Evolutionary conservation across 2,329 filamentous ascomycete species (phyloP), one percentile per base, ranked within the genome.

Genomic region (Monosporascus sp.): DNA sequence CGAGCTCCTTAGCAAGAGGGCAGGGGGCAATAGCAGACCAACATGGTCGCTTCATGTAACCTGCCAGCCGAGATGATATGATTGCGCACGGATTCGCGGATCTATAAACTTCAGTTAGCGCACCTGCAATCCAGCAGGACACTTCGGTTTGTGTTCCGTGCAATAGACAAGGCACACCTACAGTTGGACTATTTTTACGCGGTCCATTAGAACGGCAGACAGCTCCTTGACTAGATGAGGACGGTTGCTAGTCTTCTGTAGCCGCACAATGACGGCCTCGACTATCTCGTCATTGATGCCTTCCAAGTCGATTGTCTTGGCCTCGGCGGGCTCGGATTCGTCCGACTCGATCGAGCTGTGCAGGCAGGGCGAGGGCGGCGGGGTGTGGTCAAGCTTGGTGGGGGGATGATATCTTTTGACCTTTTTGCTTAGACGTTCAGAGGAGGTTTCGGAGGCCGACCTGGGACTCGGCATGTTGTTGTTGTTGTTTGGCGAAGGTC

Each of bases 181-280:
- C 93, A 93, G 93, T 75, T 96, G 89, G 55, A 99, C 90, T 59
- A 89, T 89, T 55, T 86, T 84, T 59, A 96, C 86, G 56, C 84
- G 84, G 56, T 84, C 82, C 61, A 88, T 84, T 55, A 97, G 79
- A 50, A 95, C 82, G 15, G 85, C 82, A 51, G 92, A 91, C 47
- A 99, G 81, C 73, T 97, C 93, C 74, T 96, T 97, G 58, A 97
- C 91, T 31, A 97, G 79, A 72, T 97, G 93, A 52, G 94, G 94
- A 52, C 92, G 82, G 72, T 99, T 99, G 57, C 86, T 88, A 1
- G 92, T 95, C 69, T 88, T 88, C 70, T 96, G 87, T 52, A 99
- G 78, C 73, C 96, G 91, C 62, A 89, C 75, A 65, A 97, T 90
- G 48, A 95, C 91, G 17, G 85, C 91, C 68, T 95, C 87, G 50